A percentile compares a stretch with the other conserved stretches of the same genome.
Evolutionary conservation across 495 filamentous ascomycete genomes (phyloP).

Genomic region (Achaetomiella virescens): DNA sequence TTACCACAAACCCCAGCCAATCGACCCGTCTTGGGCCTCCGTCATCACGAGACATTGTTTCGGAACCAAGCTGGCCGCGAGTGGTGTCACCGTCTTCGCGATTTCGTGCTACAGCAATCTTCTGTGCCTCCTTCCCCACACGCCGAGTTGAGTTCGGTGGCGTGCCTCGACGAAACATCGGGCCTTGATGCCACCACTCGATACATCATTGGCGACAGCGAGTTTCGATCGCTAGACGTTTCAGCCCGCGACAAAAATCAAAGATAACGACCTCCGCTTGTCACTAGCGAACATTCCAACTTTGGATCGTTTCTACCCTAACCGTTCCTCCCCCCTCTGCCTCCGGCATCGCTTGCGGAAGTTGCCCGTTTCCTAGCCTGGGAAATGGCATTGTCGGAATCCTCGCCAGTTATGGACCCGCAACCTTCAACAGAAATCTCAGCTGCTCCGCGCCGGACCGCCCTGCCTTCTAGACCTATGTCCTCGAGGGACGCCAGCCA

Average conservation of each 20-base stretch:
- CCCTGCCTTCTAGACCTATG: slow-evolving; percentile 25
- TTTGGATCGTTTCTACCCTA: not conserved
- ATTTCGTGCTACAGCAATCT: not conserved
- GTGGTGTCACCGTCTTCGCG: not conserved
- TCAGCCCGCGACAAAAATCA: not conserved
- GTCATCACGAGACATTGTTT: not conserved
- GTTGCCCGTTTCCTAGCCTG: too few relatives aligned
- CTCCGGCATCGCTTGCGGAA: not conserved
- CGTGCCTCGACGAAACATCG: not conserved
- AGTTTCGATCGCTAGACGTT: not conserved
- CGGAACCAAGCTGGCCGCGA: not conserved
- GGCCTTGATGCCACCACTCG: not conserved
- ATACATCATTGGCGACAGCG: not conserved
- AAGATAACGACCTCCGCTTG: not conserved
- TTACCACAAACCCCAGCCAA: not conserved
- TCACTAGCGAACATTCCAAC: not conserved
- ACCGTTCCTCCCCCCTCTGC: not conserved
- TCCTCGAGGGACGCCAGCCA: slow-evolving; percentile 5
- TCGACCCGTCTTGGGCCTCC: not conserved
- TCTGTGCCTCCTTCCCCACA: not conserved
- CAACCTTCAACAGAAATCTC: slow-evolving; percentile 6
- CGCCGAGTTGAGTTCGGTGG: not conserved
- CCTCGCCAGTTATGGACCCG: slow-evolving; percentile 6
- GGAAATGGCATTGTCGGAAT: slow-evolving; percentile 21
- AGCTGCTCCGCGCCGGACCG: slow-evolving; percentile 23